A percentile compares a stretch with the other conserved stretches of the same genome.
Conservation (phyloP, 2,329 filamentous ascomycete species). For the Fusarium penzigii region DNA sequence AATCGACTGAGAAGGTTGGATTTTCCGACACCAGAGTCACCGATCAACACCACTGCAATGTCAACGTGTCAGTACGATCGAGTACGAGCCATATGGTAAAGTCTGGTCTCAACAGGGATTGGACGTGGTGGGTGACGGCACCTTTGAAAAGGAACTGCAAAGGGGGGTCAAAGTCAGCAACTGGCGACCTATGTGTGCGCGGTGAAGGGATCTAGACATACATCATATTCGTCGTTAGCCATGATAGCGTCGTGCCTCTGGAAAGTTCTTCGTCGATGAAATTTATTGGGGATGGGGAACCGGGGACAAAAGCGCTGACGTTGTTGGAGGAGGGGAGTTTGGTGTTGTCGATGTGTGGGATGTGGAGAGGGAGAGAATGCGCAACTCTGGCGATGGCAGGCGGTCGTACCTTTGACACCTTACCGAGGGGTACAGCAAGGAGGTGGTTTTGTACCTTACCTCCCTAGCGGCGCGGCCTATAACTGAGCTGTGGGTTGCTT, state of each 20-base stretch:
- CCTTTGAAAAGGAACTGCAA: conserved; percentile 98
- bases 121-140: conserved; percentile 44
- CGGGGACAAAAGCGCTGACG: conserved; percentile 23
- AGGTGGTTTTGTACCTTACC: conserved; percentile 6
- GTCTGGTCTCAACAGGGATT: conserved; percentile 8
- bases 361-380: conserved; percentile 36
- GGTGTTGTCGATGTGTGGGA: conserved; percentile 33
- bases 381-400: conserved; percentile 35
- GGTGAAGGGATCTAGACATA: conserved; percentile 51
- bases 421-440: conserved; percentile 30
- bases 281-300: conserved; percentile 15
- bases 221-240: conserved; percentile 99
- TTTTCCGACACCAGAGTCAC: conserved; percentile 99
- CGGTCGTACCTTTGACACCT: conserved; percentile 26
- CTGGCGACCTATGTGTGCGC: conserved; percentile 24
- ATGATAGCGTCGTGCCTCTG: conserved; percentile 56
- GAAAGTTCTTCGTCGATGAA: conserved; percentile 13
- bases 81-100: conserved; percentile 13
- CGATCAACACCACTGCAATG: conserved; percentile 86
- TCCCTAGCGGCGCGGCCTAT: not conserved
- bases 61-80: conserved; percentile 32
- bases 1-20: conserved; percentile 99
- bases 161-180: conserved; percentile 36
- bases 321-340: conserved; percentile 27
- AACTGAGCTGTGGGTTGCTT: not conserved